Percentiles rank a stretch among this genome's conserved stretches.
phyloP scores from a whole-genome alignment of 2,329 filamentous ascomycete species.

The Aspergillus fijiensis region DNA sequence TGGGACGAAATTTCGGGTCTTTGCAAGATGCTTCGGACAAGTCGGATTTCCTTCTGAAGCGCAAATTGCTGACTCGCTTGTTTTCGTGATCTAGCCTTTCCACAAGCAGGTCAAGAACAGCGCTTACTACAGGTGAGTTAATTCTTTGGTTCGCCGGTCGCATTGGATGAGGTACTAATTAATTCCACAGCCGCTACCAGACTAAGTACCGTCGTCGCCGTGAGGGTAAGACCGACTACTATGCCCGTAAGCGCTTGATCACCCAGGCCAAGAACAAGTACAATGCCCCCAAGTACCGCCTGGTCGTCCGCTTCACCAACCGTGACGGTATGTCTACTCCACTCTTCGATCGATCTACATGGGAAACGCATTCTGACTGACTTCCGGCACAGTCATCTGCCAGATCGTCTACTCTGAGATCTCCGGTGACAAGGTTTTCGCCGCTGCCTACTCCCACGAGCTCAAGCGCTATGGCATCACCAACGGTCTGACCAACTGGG shows the following conservation, averaged over 20 bases:
- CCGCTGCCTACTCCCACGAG: constrained; percentile 92
- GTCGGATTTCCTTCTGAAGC: constrained; percentile 71
- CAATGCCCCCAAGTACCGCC: constrained; percentile 99
- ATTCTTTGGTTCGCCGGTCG: background rate
- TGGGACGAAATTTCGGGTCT: constrained; percentile 58
- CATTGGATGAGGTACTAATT: constrained; percentile 12
- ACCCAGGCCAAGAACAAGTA: constrained; percentile 99
- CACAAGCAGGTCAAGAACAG: constrained; percentile 96
- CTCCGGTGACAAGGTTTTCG: constrained; percentile 95
- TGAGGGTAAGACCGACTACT: constrained; percentile 99
- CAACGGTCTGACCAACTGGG: constrained; percentile 99
- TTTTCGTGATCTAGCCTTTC: constrained; percentile 65
- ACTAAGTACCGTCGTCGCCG: constrained; percentile 99
- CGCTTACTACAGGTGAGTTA: constrained; percentile 93
- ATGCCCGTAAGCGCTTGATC: constrained; percentile 98
- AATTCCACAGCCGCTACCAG: constrained; percentile 78
- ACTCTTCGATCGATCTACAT: too few species aligned
- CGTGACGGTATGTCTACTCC: constrained; percentile 43
- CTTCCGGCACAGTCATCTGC: constrained; percentile 63
- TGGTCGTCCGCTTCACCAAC: constrained; percentile 99
- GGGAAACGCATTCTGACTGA: background rate
- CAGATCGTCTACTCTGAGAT: constrained; percentile 98
- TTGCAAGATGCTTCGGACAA: constrained; percentile 98
- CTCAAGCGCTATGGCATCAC: constrained; percentile 95
- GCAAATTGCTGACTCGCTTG: constrained; percentile 99